Evolutionary conservation across 495 filamentous ascomycete species (phyloP).

Genomic region (Symbiotaphrina buchneri): DNA sequence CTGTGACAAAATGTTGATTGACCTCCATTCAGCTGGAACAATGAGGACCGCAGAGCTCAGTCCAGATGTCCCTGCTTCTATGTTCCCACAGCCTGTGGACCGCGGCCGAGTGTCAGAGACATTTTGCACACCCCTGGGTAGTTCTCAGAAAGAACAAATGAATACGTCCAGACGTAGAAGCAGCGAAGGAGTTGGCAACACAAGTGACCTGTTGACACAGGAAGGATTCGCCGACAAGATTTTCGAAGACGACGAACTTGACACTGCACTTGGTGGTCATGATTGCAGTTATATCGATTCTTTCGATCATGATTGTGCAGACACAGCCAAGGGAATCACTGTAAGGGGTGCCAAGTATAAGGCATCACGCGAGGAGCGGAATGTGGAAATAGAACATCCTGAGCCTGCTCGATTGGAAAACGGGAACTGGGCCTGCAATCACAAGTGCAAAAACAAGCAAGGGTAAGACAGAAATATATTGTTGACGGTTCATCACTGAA

Average conservation of each 20-base stretch:
- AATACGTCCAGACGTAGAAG: no score
- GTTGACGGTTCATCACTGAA: conserved; percentile 11
- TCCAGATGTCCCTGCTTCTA: conserved; percentile 30
- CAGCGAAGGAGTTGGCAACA: no score
- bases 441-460: conserved; percentile 58
- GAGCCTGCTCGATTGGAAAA: conserved; percentile 28
- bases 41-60: conserved; percentile 34
- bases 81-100: conserved; percentile 20
- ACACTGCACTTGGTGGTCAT: no score
- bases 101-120: conserved; percentile 3
- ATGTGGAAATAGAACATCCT: conserved; percentile 28
- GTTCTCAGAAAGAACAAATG: no score
- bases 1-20: neutral
- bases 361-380: conserved; percentile 7
- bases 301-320: no score
- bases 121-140: no score
- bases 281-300: no score
- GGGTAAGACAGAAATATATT: conserved; percentile 14
- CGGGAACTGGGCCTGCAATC: conserved; percentile 77
- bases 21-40: conserved; percentile 40
- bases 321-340: no score
- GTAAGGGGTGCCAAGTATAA: no score
- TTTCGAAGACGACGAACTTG: no score
- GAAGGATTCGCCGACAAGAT: no score
- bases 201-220: no score